Base-by-base conservation (phyloP, 768 basidiomycete genomes). In the Pulveroboletus sp. region DNA sequence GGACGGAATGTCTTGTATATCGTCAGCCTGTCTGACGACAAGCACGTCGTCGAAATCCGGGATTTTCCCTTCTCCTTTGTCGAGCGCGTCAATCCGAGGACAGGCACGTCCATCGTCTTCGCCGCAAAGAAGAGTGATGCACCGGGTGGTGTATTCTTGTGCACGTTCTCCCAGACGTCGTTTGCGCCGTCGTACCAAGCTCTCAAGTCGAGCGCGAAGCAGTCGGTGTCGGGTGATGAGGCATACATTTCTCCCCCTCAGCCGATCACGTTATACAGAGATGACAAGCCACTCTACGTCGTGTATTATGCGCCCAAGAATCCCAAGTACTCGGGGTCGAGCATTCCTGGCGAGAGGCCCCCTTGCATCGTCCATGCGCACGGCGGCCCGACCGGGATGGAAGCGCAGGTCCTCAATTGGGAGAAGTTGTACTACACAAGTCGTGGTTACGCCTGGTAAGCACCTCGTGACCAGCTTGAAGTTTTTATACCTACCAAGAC, bases 391-490 rank as follows among this genome's bases (percentile, higher is more conserved):
- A 89, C 86, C 0, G 57, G 56, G 3, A 63, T 72, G 5, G 68
- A 71, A 5, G 17, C 52, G 2, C 80, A 83, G 45, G 77, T 71
- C 0, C 63, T 89, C 29, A 63, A 62, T 13, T 80, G 80, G 79
- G 63, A 56, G n/a, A 77, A 71, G 39, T 75, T 85, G 55, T 89
- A 76, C 56, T 88, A 80, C 53, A 88, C 86, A 0, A 79, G 78
- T 26, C 75, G 85, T 5, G 85, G 86, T 23, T 89, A 77, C 70
- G 85, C 76, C n/a, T 88, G 84, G 86, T 86, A 55, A 45, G 71
- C 49, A 31, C 9, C 6, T n/a, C 27, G 10, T 6, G 23, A 29
- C 30, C 7, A 17, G 10, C 14, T 11, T 14, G 9, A 14, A 11
- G 27, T 19, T 17, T n/a, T n/a, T 19, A 2, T 45, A 35, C 32